Conservation (phyloP, 768 basidiomycete genomes). For the Rhizopogon vulgaris region DNA sequence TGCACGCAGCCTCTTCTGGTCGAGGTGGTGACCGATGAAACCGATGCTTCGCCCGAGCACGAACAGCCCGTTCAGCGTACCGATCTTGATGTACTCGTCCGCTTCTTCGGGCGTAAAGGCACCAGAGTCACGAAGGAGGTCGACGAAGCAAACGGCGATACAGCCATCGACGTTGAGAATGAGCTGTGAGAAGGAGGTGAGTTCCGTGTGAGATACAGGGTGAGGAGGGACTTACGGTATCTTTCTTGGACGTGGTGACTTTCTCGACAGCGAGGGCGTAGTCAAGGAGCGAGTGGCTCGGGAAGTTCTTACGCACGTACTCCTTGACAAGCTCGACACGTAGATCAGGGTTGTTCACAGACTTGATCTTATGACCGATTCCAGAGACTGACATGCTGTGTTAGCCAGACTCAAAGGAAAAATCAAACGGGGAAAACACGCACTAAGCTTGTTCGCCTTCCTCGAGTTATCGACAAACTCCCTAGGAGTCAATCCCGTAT, state of each 20-base stretch:
- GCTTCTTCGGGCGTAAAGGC: constrained; percentile 96
- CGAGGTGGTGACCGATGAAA: constrained; percentile 94
- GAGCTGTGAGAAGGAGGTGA: constrained; percentile 37
- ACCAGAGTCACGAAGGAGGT: constrained; percentile 85
- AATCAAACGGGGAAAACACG: constrained; percentile 23
- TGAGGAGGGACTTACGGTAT: constrained; percentile 50
- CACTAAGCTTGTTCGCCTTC: constrained; percentile 91
- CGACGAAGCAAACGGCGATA: constrained; percentile 95
- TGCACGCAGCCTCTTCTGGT: constrained; percentile 92
- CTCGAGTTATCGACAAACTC: constrained; percentile 95
- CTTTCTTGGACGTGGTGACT: constrained; percentile 97
- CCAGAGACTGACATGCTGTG: constrained; percentile 61
- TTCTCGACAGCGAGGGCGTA: constrained; percentile 96
- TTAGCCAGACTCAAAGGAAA: neutral
- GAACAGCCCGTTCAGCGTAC: constrained; percentile 93
- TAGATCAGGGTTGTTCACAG: constrained; percentile 91
- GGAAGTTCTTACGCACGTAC: constrained; percentile 94
- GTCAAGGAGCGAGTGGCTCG: constrained; percentile 85
- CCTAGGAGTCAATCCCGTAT: constrained; percentile 90
- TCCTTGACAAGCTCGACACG: constrained; percentile 94
- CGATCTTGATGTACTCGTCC: constrained; percentile 96
- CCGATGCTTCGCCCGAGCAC: constrained; percentile 97
- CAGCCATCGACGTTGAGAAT: constrained; percentile 97
- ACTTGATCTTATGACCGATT: constrained; percentile 99
- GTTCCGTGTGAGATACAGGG: neutral